These are phyloP conservation scores for Metschnikowia proteae DNA, from an alignment of 805 yeast species.

Conservation along the genomic window DNA sequence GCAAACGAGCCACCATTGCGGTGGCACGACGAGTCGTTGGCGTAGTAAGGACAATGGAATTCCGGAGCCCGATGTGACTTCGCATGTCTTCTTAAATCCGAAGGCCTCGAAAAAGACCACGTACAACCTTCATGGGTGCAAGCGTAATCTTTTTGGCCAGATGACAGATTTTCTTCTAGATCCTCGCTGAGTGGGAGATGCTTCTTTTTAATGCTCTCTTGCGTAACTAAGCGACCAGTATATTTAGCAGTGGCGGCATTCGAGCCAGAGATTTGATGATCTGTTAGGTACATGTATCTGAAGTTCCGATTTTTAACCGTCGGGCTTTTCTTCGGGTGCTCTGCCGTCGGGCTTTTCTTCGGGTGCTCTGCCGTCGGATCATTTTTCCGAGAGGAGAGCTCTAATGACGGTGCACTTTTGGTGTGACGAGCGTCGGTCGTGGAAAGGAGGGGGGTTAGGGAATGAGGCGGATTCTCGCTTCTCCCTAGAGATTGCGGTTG, in stretches of 20 bases:
- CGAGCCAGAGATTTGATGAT: background rate
- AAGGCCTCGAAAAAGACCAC: constrained; percentile 69
- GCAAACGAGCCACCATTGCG: constrained; percentile 73
- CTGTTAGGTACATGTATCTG: constrained; percentile 3
- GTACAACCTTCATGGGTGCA: constrained; percentile 46
- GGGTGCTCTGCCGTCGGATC: background rate
- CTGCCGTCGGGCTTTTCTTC: background rate
- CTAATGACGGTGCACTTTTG: background rate
- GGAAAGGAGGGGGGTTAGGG: background rate
- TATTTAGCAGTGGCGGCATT: background rate
- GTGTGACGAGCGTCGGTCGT: background rate
- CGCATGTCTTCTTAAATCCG: constrained; percentile 65
- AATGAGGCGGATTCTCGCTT: background rate
- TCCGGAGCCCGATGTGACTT: constrained; percentile 65
- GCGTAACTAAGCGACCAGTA: background rate
- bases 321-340: background rate
- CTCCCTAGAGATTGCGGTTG: background rate
- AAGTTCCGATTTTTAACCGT: background rate
- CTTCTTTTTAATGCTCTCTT: background rate
- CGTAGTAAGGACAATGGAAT: constrained; percentile 73
- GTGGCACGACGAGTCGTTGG: constrained; percentile 65
- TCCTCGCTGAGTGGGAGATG: background rate
- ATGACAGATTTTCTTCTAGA: background rate
- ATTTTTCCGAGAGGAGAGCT: background rate
- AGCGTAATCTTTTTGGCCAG: constrained; percentile 30